Evolutionary conservation across 345 rosid genomes (phyloP), one percentile per base, ranked within the genome.

Genomic region (Murraya koenigii): DNA sequence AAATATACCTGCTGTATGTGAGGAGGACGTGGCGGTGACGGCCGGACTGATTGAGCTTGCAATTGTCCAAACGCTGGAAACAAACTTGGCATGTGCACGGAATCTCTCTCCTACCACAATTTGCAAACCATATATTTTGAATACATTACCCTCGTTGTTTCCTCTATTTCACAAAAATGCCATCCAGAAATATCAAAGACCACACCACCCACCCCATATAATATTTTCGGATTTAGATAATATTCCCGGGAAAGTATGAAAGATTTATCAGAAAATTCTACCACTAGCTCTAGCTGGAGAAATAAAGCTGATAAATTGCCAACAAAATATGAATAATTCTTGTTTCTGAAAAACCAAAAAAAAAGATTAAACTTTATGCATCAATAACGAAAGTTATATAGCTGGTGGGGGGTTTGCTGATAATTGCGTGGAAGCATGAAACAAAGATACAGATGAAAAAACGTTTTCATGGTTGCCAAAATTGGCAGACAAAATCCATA

Each of bases 21-120:
- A 4, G 81, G 85, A 22, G 84, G 90, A 19, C 78, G 80, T 52
- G 86, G 86, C 2, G 81, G 82, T 11, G 86, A 30, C 26, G 82
- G 87, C 69, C 88, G 87, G 77, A 87, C 41, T 2, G 87, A 66
- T 61, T 77, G 91, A 38, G 81, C 32, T 77, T 86, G 93, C 76
- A 88, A 76, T 67, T 90, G 93, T 83, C 92, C 92, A 78, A 85
- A 86, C 60, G 87, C 77, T 74, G 93, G 89, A 75, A 91, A 91
- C 83, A 88, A 76, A 55, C 85, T 81, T 59, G 90, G 72, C 90
- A 91, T 85, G 76, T 87, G 90, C 78, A 87, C 83, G n/a, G 91
- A 69, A 75, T 90, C 92, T 68, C 90, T 85, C 73, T 83, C 96
- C 96, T 89, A 79, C 83, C 73, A 80, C 30, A 14, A 66, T 32